phyloP scores from a whole-genome alignment of 805 yeast genomes.

The Pichia pseudocactophila region DNA sequence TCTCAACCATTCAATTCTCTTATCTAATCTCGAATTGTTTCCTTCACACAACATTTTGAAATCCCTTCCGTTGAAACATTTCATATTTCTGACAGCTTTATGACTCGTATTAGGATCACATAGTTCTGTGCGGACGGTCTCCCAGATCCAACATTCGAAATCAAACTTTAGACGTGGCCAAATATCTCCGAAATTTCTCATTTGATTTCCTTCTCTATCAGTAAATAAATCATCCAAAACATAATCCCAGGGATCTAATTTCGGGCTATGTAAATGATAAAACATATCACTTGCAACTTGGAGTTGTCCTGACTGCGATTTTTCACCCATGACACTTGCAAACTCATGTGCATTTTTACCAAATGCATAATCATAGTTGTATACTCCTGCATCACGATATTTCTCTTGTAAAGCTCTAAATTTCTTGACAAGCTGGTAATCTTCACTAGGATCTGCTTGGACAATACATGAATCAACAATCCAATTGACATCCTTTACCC shows the following conservation, averaged over 20 bases:
- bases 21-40: constrained; percentile 8
- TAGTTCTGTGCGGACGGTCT: constrained; percentile 14
- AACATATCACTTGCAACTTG: constrained; percentile 18
- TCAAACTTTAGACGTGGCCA: constrained; percentile 15
- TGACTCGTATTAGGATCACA: constrained; percentile 13
- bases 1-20: constrained; percentile 20
- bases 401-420: constrained; percentile 6
- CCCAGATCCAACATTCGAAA: constrained; percentile 22
- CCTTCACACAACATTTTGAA: constrained; percentile 17
- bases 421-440: constrained; percentile 15
- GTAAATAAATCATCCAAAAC: constrained; percentile 14
- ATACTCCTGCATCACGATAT: constrained; percentile 11
- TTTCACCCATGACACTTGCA: constrained; percentile 9
- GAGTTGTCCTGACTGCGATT: constrained; percentile 7
- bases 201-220: constrained; percentile 11
- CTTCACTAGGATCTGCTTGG: constrained; percentile 25
- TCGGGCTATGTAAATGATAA: constrained; percentile 43
- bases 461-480: constrained; percentile 19
- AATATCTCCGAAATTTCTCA: constrained; percentile 23
- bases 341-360: constrained; percentile 12
- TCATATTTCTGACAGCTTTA: constrained; percentile 10
- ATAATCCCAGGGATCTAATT: constrained; percentile 39
- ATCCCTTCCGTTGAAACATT: constrained; percentile 17
- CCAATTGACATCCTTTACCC: constrained; percentile 11
- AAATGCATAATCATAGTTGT: constrained; percentile 16